phyloP scores from a whole-genome alignment of 2,329 filamentous ascomycete genomes.

The Colletotrichum spaethianum region DNA sequence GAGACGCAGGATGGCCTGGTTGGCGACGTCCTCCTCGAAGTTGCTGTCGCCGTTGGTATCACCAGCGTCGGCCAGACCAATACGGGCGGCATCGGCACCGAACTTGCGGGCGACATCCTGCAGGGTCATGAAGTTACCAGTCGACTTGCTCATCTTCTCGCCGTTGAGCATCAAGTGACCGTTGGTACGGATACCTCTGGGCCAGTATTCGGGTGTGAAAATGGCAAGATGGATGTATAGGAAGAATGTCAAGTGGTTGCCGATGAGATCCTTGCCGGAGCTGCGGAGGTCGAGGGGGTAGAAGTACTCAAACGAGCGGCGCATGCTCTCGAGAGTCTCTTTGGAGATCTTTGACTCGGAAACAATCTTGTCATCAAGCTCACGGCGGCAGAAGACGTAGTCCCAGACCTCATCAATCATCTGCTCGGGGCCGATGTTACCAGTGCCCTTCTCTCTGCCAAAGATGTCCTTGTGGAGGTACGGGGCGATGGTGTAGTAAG shows the following conservation, averaged over 20 bases:
- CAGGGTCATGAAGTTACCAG: constrained; percentile 96
- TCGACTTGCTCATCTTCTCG: constrained; percentile 98
- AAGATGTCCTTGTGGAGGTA: constrained; percentile 88
- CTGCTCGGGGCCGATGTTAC: constrained; percentile 83
- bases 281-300: constrained; percentile 92
- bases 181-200: constrained; percentile 86
- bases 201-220: constrained; percentile 92
- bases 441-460: constrained; percentile 78
- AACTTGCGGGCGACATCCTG: constrained; percentile 91
- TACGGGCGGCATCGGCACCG: constrained; percentile 91
- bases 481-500: constrained; percentile 78
- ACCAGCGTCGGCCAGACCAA: constrained; percentile 93
- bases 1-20: constrained; percentile 89
- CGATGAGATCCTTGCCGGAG: constrained; percentile 93
- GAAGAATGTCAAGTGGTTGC: constrained; percentile 93
- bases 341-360: constrained; percentile 79
- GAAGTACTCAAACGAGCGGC: constrained; percentile 96
- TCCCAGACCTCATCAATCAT: constrained; percentile 98
- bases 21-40: constrained; percentile 95
- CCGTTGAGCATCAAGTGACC: constrained; percentile 95
- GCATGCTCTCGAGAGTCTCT: constrained; percentile 82
- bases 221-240: constrained; percentile 91
- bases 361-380: constrained; percentile 76
- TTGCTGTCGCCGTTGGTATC: constrained; percentile 97
- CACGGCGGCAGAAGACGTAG: constrained; percentile 87